phyloP scores from a whole-genome alignment of 1,284 basidiomycete genomes.

The Pterulicium gracile region DNA sequence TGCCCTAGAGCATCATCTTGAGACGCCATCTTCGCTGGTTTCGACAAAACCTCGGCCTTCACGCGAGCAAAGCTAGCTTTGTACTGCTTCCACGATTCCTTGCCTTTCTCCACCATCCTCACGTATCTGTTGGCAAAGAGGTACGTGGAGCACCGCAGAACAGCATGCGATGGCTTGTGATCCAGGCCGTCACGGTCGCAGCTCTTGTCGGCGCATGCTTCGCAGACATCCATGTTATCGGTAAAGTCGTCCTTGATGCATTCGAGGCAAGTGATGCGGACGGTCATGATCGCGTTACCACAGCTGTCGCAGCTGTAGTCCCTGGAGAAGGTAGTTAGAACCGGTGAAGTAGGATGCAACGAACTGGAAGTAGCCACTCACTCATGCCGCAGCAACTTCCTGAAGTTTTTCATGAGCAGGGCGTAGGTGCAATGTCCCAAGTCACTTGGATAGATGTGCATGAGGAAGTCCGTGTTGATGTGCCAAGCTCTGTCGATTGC shows the following conservation, averaged over 20 bases:
- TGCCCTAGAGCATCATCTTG: too few species aligned
- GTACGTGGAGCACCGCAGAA: not conserved
- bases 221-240: not conserved
- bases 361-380: not conserved
- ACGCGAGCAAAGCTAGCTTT: not conserved
- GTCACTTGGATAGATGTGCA: not conserved
- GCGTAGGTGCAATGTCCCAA: not conserved
- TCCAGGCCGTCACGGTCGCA: not conserved
- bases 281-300: not conserved
- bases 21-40: too few species aligned
- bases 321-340: not conserved
- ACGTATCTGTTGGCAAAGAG: not conserved
- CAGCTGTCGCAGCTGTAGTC: not conserved
- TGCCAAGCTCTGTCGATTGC: not conserved
- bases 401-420: not conserved
- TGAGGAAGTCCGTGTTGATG: not conserved
- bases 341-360: not conserved
- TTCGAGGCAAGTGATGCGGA: not conserved
- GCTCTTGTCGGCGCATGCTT: not conserved
- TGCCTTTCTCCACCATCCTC: not conserved
- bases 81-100: not conserved
- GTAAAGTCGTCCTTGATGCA: not conserved
- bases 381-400: not conserved
- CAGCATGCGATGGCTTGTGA: not conserved
- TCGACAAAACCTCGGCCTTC: too few species aligned